phyloP scores from a whole-genome alignment of 2,329 filamentous ascomycete genomes.

The Botrytis elliptica region DNA sequence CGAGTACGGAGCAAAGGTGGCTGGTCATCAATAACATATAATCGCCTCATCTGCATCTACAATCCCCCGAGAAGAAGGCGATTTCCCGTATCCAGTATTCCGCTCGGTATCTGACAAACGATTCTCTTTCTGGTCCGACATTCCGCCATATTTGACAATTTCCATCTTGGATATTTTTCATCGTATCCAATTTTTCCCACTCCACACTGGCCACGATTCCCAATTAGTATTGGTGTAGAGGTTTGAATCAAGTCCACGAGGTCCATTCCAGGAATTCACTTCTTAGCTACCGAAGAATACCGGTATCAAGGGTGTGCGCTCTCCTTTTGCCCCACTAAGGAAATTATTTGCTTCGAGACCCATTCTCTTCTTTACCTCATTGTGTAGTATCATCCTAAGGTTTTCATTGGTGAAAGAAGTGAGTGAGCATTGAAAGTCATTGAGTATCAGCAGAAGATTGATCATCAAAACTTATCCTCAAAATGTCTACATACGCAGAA shows the following conservation, averaged over 20 bases:
- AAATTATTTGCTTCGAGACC: constrained; percentile 13
- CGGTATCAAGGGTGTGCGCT: not conserved
- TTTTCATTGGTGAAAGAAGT: constrained; percentile 19
- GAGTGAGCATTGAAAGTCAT: constrained; percentile 3
- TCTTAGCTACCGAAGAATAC: not conserved
- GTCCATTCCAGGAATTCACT: not conserved
- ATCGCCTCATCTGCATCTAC: not conserved
- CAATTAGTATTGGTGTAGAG: not conserved
- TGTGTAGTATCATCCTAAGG: not conserved
- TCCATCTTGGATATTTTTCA: not conserved
- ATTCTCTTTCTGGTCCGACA: constrained; percentile 10
- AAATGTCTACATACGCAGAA: constrained; percentile 43
- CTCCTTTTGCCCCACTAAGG: constrained; percentile 14
- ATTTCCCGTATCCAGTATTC: constrained; percentile 1
- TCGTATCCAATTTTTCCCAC: not conserved
- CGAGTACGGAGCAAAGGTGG: not conserved
- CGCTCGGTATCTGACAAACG: constrained; percentile 11
- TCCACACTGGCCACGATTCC: not conserved
- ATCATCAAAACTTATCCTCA: constrained; percentile 28
- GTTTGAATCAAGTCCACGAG: not conserved
- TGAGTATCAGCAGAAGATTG: not conserved
- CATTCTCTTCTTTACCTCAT: not conserved
- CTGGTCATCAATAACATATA: not conserved
- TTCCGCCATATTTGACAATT: not conserved
- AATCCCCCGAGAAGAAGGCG: not conserved